Percentiles rank a stretch among this genome's conserved stretches.
These are phyloP conservation scores for Solanum chacoense DNA, from an alignment of 305 asterid genomes.

Conservation along the genomic window DNA sequence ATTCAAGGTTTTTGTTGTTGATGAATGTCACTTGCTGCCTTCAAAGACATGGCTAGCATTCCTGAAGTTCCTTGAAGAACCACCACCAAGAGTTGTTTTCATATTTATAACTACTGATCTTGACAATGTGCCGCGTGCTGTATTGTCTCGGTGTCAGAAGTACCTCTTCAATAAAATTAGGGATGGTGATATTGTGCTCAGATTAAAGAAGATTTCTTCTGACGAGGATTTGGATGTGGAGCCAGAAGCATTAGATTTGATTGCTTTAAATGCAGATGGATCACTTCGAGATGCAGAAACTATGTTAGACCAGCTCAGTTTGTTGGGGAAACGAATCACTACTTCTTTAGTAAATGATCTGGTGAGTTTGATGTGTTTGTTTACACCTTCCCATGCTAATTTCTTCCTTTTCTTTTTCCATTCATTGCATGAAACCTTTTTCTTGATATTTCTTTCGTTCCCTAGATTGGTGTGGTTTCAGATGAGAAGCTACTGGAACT, in stretches of 20 bases:
- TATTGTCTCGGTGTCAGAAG: constrained; percentile 75
- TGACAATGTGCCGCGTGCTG: constrained; percentile 61
- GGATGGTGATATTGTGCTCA: constrained; percentile 48
- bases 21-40: constrained; percentile 80
- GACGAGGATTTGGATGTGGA: constrained; percentile 70
- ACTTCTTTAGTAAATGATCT: constrained; percentile 79
- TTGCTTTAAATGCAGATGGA: constrained; percentile 78
- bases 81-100: constrained; percentile 47
- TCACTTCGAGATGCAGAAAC: constrained; percentile 90
- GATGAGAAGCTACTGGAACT: constrained; percentile 82
- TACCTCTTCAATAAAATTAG: constrained; percentile 60
- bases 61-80: constrained; percentile 65
- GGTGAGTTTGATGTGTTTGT: constrained; percentile 37
- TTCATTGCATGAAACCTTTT: background rate
- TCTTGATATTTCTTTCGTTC: background rate
- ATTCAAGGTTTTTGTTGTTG: constrained; percentile 54
- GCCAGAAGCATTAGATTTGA: constrained; percentile 63
- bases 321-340: constrained; percentile 74
- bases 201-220: constrained; percentile 50
- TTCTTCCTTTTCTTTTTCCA: background rate
- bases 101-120: constrained; percentile 66
- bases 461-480: constrained; percentile 87
- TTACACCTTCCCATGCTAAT: background rate
- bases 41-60: constrained; percentile 68
- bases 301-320: constrained; percentile 82